Percentiles rank a stretch among this genome's conserved stretches.
Evolutionary conservation across 768 basidiomycete genomes (phyloP).

Genomic region (Pisolithus orientalis): DNA sequence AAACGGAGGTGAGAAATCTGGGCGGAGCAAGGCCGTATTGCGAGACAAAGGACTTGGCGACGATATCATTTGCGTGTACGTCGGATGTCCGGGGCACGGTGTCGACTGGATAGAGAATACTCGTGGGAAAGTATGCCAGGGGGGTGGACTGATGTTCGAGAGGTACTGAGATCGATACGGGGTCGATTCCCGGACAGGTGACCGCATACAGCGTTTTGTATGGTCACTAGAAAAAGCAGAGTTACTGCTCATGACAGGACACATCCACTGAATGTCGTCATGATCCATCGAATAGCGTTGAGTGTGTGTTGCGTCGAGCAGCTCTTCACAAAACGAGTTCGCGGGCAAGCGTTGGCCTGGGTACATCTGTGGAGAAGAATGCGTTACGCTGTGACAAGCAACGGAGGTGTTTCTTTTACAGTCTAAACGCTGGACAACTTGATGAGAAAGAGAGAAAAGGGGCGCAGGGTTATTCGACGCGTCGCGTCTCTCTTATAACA

Average conservation of each 20-base stretch:
- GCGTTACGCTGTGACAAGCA: background rate
- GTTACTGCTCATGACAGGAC: background rate
- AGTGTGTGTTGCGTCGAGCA: slow-evolving; percentile 4
- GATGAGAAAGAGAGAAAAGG: too few relatives aligned
- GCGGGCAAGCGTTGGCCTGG: background rate
- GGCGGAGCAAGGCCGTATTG: slow-evolving; percentile 11
- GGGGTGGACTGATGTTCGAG: background rate
- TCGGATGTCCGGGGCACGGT: slow-evolving; percentile 4
- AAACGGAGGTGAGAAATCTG: slow-evolving; percentile 24
- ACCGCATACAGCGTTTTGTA: background rate
- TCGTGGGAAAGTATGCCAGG: slow-evolving; percentile 4
- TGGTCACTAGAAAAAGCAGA: background rate
- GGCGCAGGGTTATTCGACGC: background rate
- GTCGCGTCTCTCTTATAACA: background rate
- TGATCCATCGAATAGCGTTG: slow-evolving; percentile 6
- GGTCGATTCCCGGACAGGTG: background rate
- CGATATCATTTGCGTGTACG: slow-evolving; percentile 11
- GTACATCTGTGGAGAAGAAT: background rate
- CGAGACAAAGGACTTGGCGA: slow-evolving; percentile 22
- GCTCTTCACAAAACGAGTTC: slow-evolving; percentile 6
- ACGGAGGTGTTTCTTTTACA: too few relatives aligned
- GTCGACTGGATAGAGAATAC: slow-evolving; percentile 7
- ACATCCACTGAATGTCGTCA: background rate
- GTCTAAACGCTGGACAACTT: too few relatives aligned
- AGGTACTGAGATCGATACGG: background rate